A percentile compares a stretch with the other conserved stretches of the same genome.
These are phyloP conservation scores for Nothopassalora personata DNA, from an alignment of 2,329 filamentous ascomycete genomes.

Conservation along the genomic window DNA sequence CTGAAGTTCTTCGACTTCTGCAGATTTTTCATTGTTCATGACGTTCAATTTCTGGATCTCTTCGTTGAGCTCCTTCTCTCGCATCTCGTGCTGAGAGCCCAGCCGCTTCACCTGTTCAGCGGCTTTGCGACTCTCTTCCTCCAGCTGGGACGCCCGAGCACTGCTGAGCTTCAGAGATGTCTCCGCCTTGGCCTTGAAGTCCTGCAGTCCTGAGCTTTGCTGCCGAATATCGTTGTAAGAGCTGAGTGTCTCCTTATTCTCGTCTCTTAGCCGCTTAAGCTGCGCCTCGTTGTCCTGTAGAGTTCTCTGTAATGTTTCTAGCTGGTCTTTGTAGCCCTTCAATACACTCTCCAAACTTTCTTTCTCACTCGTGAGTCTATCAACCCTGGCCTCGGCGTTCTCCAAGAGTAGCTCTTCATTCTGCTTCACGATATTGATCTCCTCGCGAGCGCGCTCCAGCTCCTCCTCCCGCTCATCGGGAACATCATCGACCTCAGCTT, in stretches of 20 bases:
- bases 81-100: constrained; percentile 9
- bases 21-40: constrained; percentile 9
- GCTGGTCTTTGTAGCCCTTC: constrained; percentile 14
- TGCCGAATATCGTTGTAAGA: constrained; percentile 10
- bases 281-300: constrained; percentile 16
- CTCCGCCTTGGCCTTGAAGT: constrained; percentile 16
- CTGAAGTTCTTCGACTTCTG: constrained; percentile 11
- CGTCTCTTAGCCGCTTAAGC: constrained; percentile 7
- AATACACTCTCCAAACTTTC: constrained; percentile 22
- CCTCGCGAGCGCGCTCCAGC: constrained; percentile 25
- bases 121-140: constrained; percentile 17
- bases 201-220: constrained; percentile 6
- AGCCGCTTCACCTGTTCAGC: constrained; percentile 17
- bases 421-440: constrained; percentile 23
- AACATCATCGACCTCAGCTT: constrained; percentile 27
- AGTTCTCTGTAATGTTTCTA: constrained; percentile 7
- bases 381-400: constrained; percentile 31
- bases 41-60: constrained; percentile 17
- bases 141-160: constrained; percentile 16
- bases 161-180: constrained; percentile 8
- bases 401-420: constrained; percentile 26
- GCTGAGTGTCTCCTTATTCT: constrained; percentile 8
- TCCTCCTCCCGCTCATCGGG: constrained; percentile 30
- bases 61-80: constrained; percentile 9
- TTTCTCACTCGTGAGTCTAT: constrained; percentile 30